phyloP scores from a whole-genome alignment of 2,329 filamentous ascomycete species.

The Fusarium liriodendri region DNA sequence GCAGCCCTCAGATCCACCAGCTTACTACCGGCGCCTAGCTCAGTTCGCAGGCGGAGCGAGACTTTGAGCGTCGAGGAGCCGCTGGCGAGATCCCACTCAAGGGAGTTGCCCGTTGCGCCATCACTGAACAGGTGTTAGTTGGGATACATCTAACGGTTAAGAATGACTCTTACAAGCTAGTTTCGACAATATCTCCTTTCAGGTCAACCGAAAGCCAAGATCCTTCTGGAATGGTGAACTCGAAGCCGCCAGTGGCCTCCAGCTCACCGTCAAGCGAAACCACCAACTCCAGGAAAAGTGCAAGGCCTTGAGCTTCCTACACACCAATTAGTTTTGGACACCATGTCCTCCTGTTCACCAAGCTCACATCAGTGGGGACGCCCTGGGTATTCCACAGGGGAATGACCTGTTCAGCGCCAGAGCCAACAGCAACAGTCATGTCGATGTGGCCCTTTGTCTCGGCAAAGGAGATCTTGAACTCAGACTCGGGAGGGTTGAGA shows the following conservation, averaged over 20 bases:
- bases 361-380: neutral
- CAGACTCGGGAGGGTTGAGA: neutral
- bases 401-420: neutral
- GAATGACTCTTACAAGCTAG: neutral
- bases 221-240: neutral
- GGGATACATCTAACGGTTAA: too few relatives aligned
- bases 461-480: neutral
- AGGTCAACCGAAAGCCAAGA: neutral
- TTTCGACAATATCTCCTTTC: neutral
- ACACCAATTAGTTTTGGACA: neutral
- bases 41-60: neutral
- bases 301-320: neutral
- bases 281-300: neutral
- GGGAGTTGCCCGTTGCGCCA: neutral
- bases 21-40: neutral
- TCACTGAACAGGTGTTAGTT: neutral
- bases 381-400: neutral
- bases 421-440: neutral
- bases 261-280: neutral
- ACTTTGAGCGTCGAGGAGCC: neutral
- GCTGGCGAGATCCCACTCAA: neutral
- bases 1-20: neutral
- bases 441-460: neutral
- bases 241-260: neutral
- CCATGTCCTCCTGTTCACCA: accelerated